Conservation (phyloP, 2,329 filamentous ascomycete genomes). For the Chrysoporthe cubensis region DNA sequence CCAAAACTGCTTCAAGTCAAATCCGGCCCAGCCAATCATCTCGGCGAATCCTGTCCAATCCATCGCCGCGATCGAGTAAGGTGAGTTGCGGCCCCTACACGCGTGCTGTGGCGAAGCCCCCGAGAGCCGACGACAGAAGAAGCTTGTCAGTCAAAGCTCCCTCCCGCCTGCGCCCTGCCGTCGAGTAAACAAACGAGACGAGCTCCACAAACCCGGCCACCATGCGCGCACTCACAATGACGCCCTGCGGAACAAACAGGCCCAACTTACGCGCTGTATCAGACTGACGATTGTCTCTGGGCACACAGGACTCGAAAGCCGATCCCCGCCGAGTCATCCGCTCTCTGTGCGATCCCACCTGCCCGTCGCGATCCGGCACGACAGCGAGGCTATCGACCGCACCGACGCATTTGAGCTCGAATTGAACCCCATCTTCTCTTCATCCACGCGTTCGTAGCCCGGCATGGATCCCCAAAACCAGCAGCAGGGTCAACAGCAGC, state of each 20-base stretch:
- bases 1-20: constrained; percentile 26
- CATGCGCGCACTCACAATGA: constrained; percentile 7
- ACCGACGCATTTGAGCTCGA: constrained; percentile 14
- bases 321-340: constrained; percentile 27
- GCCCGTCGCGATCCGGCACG: constrained; percentile 19
- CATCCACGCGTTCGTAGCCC: constrained; percentile 18
- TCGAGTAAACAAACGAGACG: constrained; percentile 26
- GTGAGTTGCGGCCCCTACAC: constrained; percentile 22
- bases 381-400: constrained; percentile 11
- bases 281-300: constrained; percentile 19
- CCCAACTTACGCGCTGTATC: not conserved
- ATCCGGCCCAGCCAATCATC: constrained; percentile 29
- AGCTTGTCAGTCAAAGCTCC: not conserved
- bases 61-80: constrained; percentile 28
- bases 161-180: not conserved
- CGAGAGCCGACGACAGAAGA: not conserved
- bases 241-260: not conserved
- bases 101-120: constrained; percentile 7
- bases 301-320: constrained; percentile 30
- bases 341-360: constrained; percentile 20
- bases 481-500: constrained; percentile 60
- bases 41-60: constrained; percentile 15
- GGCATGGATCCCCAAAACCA: constrained; percentile 61
- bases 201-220: constrained; percentile 14
- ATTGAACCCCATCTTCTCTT: not conserved